phyloP scores from a whole-genome alignment of 1,284 basidiomycete species.

The Cutaneotrichosporon sp. region DNA sequence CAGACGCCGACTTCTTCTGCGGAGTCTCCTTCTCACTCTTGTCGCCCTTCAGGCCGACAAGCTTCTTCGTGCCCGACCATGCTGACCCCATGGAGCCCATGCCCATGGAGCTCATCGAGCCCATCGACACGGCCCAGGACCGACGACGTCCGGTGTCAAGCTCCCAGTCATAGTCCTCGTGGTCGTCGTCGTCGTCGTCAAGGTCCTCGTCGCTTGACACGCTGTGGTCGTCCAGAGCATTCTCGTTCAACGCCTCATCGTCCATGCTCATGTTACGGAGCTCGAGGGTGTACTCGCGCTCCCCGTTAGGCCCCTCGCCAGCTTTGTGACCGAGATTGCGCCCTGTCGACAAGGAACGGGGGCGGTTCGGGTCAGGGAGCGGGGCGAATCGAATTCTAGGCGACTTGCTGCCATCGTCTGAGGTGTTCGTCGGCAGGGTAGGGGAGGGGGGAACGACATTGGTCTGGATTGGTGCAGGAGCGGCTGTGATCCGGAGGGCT shows the following conservation, averaged over 20 bases:
- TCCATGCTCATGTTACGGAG: conserved; percentile 18
- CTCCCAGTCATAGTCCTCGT: conserved; percentile 33
- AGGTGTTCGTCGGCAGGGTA: neutral
- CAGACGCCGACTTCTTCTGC: neutral
- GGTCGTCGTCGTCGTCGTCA: conserved; percentile 26
- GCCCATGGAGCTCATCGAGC: conserved; percentile 13
- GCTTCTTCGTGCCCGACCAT: conserved; percentile 44
- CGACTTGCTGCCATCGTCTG: conserved; percentile 5
- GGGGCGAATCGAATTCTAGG: conserved; percentile 46
- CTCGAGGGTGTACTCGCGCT: conserved; percentile 15
- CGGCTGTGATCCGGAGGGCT: neutral
- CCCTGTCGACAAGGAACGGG: conserved; percentile 42
- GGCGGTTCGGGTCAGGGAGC: conserved; percentile 42
- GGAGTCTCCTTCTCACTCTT: neutral
- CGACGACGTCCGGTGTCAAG: conserved; percentile 6
- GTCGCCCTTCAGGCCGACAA: conserved; percentile 29
- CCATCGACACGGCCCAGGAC: conserved; percentile 19
- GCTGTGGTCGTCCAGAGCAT: conserved; percentile 29
- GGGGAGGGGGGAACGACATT: neutral
- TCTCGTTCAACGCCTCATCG: conserved; percentile 18
- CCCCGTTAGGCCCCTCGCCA: conserved; percentile 15
- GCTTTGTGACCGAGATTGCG: conserved; percentile 27
- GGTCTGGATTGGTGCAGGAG: neutral
- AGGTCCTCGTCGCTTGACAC: conserved; percentile 28
- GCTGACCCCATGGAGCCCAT: conserved; percentile 7